phyloP scores from a whole-genome alignment of 2,329 filamentous ascomycete species.

The Cladosporium austrohemisphaericum region DNA sequence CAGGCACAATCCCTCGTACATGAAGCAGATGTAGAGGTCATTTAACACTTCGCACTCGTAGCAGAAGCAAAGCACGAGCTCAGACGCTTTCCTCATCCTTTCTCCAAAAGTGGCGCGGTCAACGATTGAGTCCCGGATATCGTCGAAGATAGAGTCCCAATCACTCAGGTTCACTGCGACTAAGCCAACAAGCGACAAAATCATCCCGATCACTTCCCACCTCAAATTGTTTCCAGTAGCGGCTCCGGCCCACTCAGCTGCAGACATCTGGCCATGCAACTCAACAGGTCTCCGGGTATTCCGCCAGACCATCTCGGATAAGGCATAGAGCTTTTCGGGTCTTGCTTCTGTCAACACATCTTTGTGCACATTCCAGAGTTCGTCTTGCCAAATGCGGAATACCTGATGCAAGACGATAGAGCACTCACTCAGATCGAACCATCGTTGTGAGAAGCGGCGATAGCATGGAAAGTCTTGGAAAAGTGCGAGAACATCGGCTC shows the following conservation, averaged over 20 bases:
- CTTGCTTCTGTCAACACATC: conserved; percentile 27
- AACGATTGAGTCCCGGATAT: conserved; percentile 48
- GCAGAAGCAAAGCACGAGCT: conserved; percentile 34
- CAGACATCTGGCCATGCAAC: conserved; percentile 36
- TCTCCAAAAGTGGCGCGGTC: conserved; percentile 48
- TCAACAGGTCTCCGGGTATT: conserved; percentile 39
- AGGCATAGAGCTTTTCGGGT: conserved; percentile 31
- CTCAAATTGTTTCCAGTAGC: conserved; percentile 39
- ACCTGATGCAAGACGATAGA: conserved; percentile 31
- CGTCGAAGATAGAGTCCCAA: conserved; percentile 36
- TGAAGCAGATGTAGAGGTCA: conserved; percentile 32
- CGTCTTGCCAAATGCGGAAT: conserved; percentile 33
- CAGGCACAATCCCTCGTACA: conserved; percentile 33
- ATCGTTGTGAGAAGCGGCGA: conserved; percentile 28
- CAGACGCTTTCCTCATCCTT: conserved; percentile 32
- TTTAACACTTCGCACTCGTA: conserved; percentile 34
- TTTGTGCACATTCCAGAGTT: conserved; percentile 34
- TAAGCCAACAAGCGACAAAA: conserved; percentile 37
- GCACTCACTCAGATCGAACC: conserved; percentile 34
- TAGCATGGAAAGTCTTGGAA: conserved; percentile 32
- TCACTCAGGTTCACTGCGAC: conserved; percentile 33
- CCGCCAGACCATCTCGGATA: conserved; percentile 42
- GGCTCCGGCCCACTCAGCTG: conserved; percentile 36
- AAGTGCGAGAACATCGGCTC: conserved; percentile 32
- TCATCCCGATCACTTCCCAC: conserved; percentile 44